Base-by-base conservation (phyloP, 2,329 filamentous ascomycete species). In the Macrophomina phaseolina region DNA sequence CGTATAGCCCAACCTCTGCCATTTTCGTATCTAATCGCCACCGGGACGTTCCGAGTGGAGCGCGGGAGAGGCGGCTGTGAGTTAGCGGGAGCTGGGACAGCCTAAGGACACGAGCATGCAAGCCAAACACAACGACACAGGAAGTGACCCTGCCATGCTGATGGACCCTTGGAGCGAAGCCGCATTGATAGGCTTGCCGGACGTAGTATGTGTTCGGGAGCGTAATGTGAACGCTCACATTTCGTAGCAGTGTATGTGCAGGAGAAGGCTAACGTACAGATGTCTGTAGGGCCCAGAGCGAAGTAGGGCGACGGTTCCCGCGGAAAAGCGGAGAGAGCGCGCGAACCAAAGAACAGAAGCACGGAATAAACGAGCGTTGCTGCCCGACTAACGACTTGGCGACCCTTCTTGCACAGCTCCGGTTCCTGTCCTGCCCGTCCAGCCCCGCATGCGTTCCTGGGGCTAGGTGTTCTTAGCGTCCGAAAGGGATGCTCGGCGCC, bases 51-150 rank as follows among this genome's bases (percentile, higher is more conserved):
- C 23, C 23, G 76, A 77, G 6, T 82, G 80, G 80, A 75, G 70
- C 45, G 73, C 78, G 34, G 76, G 80, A 36, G 80, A 83, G 70
- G 79, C 82, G 6, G 78, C 82, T 63, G 73, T 82, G 4, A 83
- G 48, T 69, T 76, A 32, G 71, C 71, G 0, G 71, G 73, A 42
- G 71, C 73, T 2, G 75, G 30, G 30, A 46, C 7, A 40, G 45
- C 9, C 38, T 61, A 30, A 46, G 56, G 28, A 48, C 40, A 48
- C 28, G 42, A 46, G 6, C 14, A 34, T 61, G 14, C 40, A 46
- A n/a, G 38, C 56, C 40, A 16, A 30, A 16, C 46, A 46, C 40
- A 12, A 61, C 30, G 36, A 23, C 23, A 23, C 23, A 32, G 56
- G 11, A 23, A 28, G 56, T 23, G 28, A 14, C 18, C n/a, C 30